These are phyloP conservation scores for Tolypocladium sp. DNA, from an alignment of 2,329 filamentous ascomycete species.

Conservation along the genomic window DNA sequence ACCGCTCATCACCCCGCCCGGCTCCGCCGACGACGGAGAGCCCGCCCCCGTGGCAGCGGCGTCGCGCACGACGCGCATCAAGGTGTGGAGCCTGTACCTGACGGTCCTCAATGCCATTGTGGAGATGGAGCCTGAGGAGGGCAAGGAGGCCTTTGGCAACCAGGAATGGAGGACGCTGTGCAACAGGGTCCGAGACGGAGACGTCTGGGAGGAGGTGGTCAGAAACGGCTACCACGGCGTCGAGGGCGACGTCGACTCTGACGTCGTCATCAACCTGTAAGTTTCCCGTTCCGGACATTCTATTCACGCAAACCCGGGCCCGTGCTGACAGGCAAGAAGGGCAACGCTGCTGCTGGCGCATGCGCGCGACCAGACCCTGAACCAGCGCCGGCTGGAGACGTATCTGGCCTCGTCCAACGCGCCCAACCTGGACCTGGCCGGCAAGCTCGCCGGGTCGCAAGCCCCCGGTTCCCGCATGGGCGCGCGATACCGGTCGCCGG, in stretches of 20 bases:
- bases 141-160: conserved; percentile 77
- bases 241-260: conserved; percentile 86
- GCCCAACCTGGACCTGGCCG: conserved; percentile 63
- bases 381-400: conserved; percentile 79
- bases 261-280: conserved; percentile 85
- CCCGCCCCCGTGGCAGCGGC: conserved; percentile 70
- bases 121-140: conserved; percentile 82
- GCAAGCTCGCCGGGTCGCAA: conserved; percentile 45
- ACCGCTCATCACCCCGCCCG: conserved; percentile 62
- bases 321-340: conserved; percentile 32
- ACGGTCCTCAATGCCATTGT: conserved; percentile 87
- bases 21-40: conserved; percentile 39
- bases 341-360: conserved; percentile 88
- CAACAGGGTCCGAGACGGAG: conserved; percentile 76
- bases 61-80: conserved; percentile 75
- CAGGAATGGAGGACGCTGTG: conserved; percentile 78
- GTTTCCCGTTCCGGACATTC: conserved; percentile 14
- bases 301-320: not conserved
- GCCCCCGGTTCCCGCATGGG: conserved; percentile 24
- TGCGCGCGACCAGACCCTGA: conserved; percentile 70
- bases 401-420: conserved; percentile 73
- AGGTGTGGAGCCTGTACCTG: conserved; percentile 95
- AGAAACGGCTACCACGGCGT: conserved; percentile 77
- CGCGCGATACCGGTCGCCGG: conserved; percentile 33
- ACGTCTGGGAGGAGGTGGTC: conserved; percentile 91